Base-by-base conservation (phyloP, 495 filamentous ascomycete genomes). In the Staphylotrichum tortipilum region DNA sequence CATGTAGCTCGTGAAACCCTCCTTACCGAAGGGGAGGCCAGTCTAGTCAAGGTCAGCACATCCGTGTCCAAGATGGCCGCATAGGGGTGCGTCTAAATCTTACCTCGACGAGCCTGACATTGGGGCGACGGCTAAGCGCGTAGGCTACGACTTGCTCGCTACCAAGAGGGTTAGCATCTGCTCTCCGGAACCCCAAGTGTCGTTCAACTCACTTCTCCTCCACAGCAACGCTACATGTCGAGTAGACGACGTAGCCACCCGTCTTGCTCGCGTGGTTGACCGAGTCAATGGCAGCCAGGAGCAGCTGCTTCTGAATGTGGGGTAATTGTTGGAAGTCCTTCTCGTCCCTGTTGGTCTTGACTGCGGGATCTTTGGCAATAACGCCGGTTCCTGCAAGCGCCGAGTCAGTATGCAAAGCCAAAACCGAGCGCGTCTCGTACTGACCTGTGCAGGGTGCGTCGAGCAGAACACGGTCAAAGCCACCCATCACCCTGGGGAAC, bases 291-390 rank as follows among this genome's bases (percentile, higher is more conserved):
- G 92, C 92, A 0, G 86, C 84, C 24, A 98, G 79, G 8, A 98
- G 75, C 30, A 98, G 78, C 67, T 97, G 89, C 55, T 94, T 94
- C 62, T 98, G 92, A 50, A 88, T 79, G 64, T 97, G 91, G 0
- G 92, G 94, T 29, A 98, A 80, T 53, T 78, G 74, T 59, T 94
- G 77, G 73, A 98, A 97, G 61, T 98, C 92, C 52, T 83, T 83
- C 63, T 92, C 88, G 15, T 86, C 89, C 72, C 95, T 97, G 74
- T 94, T 95, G 6, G 91, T 97, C 76, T 98, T 98, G 30, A 98
- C 86, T 38, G 83, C 83, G 1, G 91, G 78, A 62, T 98, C 92
- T 69, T 98, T 98, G 45, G 86, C 83, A 55, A 98, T 97, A 61
- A 98, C 94, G 39, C 73, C 73, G n/a, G 72, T 76, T 29, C 56